Conservation (phyloP, 306 rosid genomes). For the Mimosa pudica region DNA sequence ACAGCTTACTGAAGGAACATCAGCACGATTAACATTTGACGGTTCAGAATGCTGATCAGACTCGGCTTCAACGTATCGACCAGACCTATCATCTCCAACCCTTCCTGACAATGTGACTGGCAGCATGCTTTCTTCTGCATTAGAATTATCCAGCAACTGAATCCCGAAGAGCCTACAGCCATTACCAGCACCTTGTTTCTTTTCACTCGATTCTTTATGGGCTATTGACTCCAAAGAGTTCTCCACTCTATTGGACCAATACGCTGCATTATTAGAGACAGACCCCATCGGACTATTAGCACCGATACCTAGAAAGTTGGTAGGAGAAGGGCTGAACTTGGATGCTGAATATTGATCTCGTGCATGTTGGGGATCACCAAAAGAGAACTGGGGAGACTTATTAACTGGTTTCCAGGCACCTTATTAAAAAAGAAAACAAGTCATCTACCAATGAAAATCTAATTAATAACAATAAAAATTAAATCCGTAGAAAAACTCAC, state of each 20-base stretch:
- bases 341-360: conserved; percentile 65
- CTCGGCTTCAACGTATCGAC: conserved; percentile 68
- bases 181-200: conserved; percentile 67
- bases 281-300: conserved; percentile 59
- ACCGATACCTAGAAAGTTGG: conserved; percentile 64
- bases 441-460: conserved; percentile 14
- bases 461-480: conserved; percentile 6
- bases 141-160: conserved; percentile 72
- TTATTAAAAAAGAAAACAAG: conserved; percentile 38
- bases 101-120: conserved; percentile 51
- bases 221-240: conserved; percentile 53
- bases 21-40: conserved; percentile 74
- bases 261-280: conserved; percentile 63
- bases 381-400: conserved; percentile 65
- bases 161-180: conserved; percentile 92
- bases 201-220: conserved; percentile 62
- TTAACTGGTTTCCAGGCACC: conserved; percentile 82
- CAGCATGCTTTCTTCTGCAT: conserved; percentile 59
- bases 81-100: conserved; percentile 48
- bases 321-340: conserved; percentile 60
- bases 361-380: conserved; percentile 64
- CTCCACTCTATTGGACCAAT: conserved; percentile 75
- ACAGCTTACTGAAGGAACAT: conserved; percentile 82
- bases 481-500: conserved; percentile 44
- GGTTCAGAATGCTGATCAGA: conserved; percentile 90